Base-by-base conservation (phyloP, 2,329 filamentous ascomycete species). In the Aspergillus proliferans region DNA sequence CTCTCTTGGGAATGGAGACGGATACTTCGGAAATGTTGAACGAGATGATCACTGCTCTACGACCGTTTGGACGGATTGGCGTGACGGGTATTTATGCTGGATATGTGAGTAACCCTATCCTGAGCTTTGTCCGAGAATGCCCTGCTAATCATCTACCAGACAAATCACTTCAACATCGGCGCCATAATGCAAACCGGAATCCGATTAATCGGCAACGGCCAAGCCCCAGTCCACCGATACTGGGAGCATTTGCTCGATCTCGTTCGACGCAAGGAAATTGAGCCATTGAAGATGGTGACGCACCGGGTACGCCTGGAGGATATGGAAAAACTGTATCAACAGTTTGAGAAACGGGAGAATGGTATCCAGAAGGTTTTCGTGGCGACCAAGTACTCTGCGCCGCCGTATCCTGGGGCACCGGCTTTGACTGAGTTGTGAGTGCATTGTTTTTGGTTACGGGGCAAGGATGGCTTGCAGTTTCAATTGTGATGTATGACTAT, bases 141-240 rank as follows among this genome's bases (percentile, higher is more conserved):
- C 4, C 6, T 19, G 15, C 36, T 39, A 5, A 10, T 19, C 9
- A 39, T 4, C 8, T 40, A 9, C 1, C 54, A 84, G 78, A 88
- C 85, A 19, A 90, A 89, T 69, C 85, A 88, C 67, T 88, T 92
- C 76, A 88, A 88, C 69, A 84, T 92, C 57, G 88, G 89, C 8
- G 84, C 87, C 0, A 64, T 94, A 12, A 94, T 94, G 88, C 83
- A 94, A 71, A 83, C 87, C 28, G 88, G 88, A n/a, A 82, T 94
- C 57, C 84, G 87, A 1, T 78, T 95, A 41, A 90, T 83, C 55
- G 81, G 82, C 39, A 84, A 84, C 56, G 81, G 82, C 3, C 82
- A 84, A 63, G 81, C 81, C 2, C 88, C 88, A 0, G 87, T 94
- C 0, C 87, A 92, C 60, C 81, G 84, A 60, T 93, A 94, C 72